Evolutionary conservation across 2,329 filamentous ascomycete species (phyloP).

Genomic region (Phialophora verrucosa): DNA sequence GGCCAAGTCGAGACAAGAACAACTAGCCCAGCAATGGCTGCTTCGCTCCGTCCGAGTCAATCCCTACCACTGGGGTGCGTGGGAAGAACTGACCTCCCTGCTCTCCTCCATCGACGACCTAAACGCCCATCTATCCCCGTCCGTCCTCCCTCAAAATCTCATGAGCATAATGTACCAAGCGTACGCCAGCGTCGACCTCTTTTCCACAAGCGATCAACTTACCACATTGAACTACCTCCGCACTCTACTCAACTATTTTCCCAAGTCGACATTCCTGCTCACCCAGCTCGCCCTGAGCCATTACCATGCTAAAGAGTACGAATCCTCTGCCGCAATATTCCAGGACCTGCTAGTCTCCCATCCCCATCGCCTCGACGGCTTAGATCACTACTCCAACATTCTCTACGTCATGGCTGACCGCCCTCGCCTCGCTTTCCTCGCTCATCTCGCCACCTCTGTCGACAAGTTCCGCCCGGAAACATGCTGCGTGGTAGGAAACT

Average conservation of each 20-base stretch:
- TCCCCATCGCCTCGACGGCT: constrained; percentile 77
- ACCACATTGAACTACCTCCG: constrained; percentile 34
- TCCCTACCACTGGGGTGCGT: constrained; percentile 96
- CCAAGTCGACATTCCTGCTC: constrained; percentile 83
- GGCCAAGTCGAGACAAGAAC: constrained; percentile 87
- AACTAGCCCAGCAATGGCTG: constrained; percentile 83
- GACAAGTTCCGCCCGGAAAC: constrained; percentile 98
- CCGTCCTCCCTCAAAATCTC: constrained; percentile 77
- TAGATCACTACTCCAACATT: constrained; percentile 97
- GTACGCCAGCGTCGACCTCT: constrained; percentile 87
- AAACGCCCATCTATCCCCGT: constrained; percentile 56
- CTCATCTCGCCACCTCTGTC: constrained; percentile 85
- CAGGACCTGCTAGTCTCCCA: constrained; percentile 71
- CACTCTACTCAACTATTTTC: constrained; percentile 83
- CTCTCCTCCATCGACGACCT: constrained; percentile 77
- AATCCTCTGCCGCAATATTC: constrained; percentile 67
- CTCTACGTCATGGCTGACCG: constrained; percentile 89
- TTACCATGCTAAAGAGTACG: constrained; percentile 85
- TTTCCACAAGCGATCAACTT: constrained; percentile 67
- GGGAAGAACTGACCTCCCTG: constrained; percentile 86
- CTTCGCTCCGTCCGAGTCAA: constrained; percentile 85
- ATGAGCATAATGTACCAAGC: constrained; percentile 94
- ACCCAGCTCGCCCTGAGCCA: constrained; percentile 86
- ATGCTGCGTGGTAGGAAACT: constrained; percentile 95
- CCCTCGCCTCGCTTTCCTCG: constrained; percentile 89